Base-by-base conservation (phyloP, 148 eudicot species). In the Vaccinium darrowii region DNA sequence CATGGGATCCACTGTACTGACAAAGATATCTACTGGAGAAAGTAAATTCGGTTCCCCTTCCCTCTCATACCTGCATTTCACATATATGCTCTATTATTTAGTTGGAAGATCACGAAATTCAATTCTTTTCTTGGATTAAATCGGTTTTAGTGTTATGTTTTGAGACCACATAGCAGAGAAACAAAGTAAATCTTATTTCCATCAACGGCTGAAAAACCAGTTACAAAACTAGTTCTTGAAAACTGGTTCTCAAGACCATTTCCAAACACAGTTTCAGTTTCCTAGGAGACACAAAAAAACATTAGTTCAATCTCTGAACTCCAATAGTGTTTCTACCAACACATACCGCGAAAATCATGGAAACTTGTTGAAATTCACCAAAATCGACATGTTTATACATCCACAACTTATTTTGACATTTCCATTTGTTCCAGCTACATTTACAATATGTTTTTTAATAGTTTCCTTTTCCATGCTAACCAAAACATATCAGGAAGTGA, bases 11-110 rank as follows among this genome's bases (percentile, higher is more conserved):
- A 96, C 99, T 82, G 99, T 96, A 90, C 99, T 94, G 83, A 96
- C 99, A 86, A 97, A 97, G 83, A 97, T 85, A 86, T 97, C 99
- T 62, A 94, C 93, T 19, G 98, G 96, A 87, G 98, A 91, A 51
- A 97, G 91, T 98, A 97, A 84, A 76, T 97, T 95, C 12, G 98
- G 98, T 84, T 97, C 99, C 7, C 98, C 99, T 88, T 97, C 99
- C 89, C 88, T 93, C 90, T 97, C 99, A 86, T 95, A 97, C 91
- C 99, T 97, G 88, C 92, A 90, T 84, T 83, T 79, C 10, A 63
- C 19, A n/a, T 43, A 56, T 33, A 56, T 79, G n/a, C 39, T 79
- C 21, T 50, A 27, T 79, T 2, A 52, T 8, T 79, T 27, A 50
- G 57, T 52, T 43, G 6, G 47, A 50, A 5, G 80, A 51, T 78